Evolutionary conservation across 768 basidiomycete species (phyloP), one percentile per base, ranked within the genome.

Genomic region (Myochromella boudieri): DNA sequence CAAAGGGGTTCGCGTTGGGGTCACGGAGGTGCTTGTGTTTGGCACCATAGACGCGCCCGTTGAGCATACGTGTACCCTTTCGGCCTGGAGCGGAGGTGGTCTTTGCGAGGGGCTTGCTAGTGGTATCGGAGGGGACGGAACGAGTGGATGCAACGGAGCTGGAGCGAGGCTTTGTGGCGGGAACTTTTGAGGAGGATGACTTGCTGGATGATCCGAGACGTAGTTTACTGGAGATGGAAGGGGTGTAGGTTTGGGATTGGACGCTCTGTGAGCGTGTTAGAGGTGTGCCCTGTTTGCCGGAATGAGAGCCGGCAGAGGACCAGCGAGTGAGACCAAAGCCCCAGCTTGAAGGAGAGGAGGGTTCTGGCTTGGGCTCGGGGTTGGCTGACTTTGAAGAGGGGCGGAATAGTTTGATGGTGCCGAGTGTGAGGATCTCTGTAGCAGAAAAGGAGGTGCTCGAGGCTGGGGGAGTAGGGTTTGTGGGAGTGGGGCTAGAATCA

Each of bases 1-100:
- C 84, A 53, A 88, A 88, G 0, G 76, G 82, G 57, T 88, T 83
- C 4, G 67, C 64, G 40, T 67, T 68, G 28, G 36, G 44, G 9
- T 59, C 51, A 11, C 41, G 60, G 27, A 69, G 66, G 12, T 33
- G 11, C 6, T 14, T 18, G 3, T 25, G 33, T 48, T 66, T 65
- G 0, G 49, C 74, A 39, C 92, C 91, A 55, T 94, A 94, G 0
- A 93, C 79, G 20, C 92, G 76, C 0, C 92, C 92, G 58, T 95
- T 95, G 50, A 95, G 74, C 85, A 94, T 85, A 45, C 75, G 77
- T 3, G 77, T 72, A 44, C 77, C 76, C 53, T 71, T 72, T 44
- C 67, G 68, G 10, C 9, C 43, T 26, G 26, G 40, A 2, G 36
- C 42, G 22, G 44, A 45, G 4, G 43, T 9, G 31, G n/a, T 37